Conservation (phyloP, 2,329 filamentous ascomycete genomes). For the Aspergillus floridensis region DNA sequence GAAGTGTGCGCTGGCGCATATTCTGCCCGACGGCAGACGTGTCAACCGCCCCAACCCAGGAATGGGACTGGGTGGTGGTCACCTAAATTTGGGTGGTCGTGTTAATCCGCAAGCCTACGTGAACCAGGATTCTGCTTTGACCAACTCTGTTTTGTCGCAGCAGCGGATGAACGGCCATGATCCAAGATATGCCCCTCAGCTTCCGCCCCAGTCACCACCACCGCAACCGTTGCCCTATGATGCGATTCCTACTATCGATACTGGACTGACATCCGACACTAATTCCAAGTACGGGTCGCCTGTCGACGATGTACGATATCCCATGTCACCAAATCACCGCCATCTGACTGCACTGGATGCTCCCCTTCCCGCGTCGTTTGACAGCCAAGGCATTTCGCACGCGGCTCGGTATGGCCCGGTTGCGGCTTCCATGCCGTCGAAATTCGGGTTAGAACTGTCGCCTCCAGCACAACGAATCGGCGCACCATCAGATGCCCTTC, state of each 20-base stretch:
- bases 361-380: conserved; percentile 88
- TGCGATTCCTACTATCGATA: conserved; percentile 56
- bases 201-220: conserved; percentile 40
- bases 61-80: conserved; percentile 51
- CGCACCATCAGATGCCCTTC: conserved; percentile 63
- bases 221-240: conserved; percentile 46
- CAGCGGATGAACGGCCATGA: conserved; percentile 57
- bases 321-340: conserved; percentile 69
- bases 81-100: conserved; percentile 65
- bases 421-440: conserved; percentile 86
- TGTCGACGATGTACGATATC: conserved; percentile 71
- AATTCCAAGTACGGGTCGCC: conserved; percentile 78
- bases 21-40: conserved; percentile 86
- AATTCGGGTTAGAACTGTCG: conserved; percentile 78
- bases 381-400: conserved; percentile 91
- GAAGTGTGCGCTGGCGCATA: conserved; percentile 95
- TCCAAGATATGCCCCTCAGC: conserved; percentile 42
- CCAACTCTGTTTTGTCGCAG: conserved; percentile 66
- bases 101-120: conserved; percentile 64
- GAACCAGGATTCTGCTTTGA: conserved; percentile 68
- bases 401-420: conserved; percentile 86
- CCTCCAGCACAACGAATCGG: conserved; percentile 69
- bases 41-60: conserved; percentile 69
- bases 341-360: conserved; percentile 91
- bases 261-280: conserved; percentile 57